Evolutionary conservation across 306 rosid species (phyloP), one percentile per base, ranked within the genome.

Genomic region (Inga leiocalycina): DNA sequence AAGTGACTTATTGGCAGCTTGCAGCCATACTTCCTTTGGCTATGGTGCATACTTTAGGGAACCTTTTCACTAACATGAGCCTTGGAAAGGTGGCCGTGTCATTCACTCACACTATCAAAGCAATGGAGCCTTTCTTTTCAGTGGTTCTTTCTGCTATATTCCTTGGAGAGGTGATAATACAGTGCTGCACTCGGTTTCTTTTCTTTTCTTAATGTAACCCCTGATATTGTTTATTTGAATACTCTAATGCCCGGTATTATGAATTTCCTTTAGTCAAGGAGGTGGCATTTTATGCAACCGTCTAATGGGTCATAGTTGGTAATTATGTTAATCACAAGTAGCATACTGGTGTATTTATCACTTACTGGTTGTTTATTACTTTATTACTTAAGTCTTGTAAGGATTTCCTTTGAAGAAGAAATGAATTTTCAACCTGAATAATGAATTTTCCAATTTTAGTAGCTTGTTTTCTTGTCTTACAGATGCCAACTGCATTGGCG

Each of bases 31-130:
- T 94, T 46, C 99, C 98, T 37, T 59, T 97, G 86, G 99, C 98
- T 15, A 4, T 80, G 39, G 97, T 94, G 64, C 99, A 97, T 79
- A 89, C 95, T 0, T 84, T 97, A 86, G 99, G 99, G 24, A 97
- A 97, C 77, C 98, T 97, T 89, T 97, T 97, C 86, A 97, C 99
- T 6, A 97, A 97, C 62, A 87, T 97, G 98, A 97, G 99, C 91
- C 99, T 97, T 66, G 98, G 99, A 80, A 97, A 87, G 88, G 99
- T 97, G 79, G 95, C 99, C 15, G 99, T 97, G 69, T 97, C 99
- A 0, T 97, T 97, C 86, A 97, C 99, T 71, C 99, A 97, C 89
- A 97, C 99, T 0, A 94, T 97, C 85, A 97, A 97, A 88, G 99
- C 99, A 74, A 90, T 88, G 90, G 99, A 97, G 86, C 99, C 99